Base-by-base conservation (phyloP, 768 basidiomycete genomes). In the Amanita rubescens region DNA sequence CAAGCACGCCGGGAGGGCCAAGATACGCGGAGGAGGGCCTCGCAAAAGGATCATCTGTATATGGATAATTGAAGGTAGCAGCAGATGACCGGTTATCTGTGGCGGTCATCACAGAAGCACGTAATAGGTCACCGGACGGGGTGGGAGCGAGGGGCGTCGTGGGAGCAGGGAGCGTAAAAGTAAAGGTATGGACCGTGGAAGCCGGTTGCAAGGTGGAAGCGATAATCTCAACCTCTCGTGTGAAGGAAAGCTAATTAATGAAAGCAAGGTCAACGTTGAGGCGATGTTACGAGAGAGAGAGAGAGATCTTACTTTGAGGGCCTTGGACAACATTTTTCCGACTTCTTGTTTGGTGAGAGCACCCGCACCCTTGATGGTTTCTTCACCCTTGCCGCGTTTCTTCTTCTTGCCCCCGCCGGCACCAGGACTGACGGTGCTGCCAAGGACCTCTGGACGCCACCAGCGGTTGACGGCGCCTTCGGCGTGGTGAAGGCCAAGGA, bases 181-280 rank as follows among this genome's bases (percentile, higher is more conserved):
- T 88, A 70, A 96, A 97, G 0, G 83, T 87, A 65, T 96, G 92
- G 42, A 93, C 84, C 14, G 93, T 96, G 5, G 90, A 90, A 1
- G 94, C 87, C 6, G 94, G 94, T 60, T 94, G 90, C 9, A 94
- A 78, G 19, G 92, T 91, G n/a, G 93, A 92, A 12, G 93, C 91
- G 64, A 97, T 88, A 53, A 97, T 86, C 66, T 94, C 92, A 39
- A 94, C 89, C 66, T 95, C 93, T 50, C 88, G 87, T 33, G 90
- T 83, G 67, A 94, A 94, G 7, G 91, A 91, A 42, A 94, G 83
- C 90, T 94, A 59, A 39, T 37, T 94, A 59, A 39, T 37, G 49
- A n/a, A 6, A 17, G 27, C 1, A n/a, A 43, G 34, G 24, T 45
- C 20, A 53, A 46, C 0, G 2, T 14, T n/a, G 6, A 2, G 25